Evolutionary conservation across 495 filamentous ascomycete genomes (phyloP).

Genomic region (Penicillium maclennaniae): DNA sequence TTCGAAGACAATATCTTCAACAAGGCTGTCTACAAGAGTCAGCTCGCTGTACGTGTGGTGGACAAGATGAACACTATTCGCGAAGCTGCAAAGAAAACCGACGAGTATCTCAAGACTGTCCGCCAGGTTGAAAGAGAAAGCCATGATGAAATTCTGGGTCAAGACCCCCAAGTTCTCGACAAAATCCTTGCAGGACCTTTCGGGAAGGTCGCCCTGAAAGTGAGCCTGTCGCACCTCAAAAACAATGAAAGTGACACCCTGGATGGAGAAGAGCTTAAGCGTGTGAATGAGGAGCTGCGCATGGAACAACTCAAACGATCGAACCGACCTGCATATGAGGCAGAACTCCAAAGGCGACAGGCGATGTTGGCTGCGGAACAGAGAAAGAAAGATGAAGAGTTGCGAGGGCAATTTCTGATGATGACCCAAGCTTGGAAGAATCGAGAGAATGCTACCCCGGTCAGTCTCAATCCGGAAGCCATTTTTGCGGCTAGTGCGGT

Average conservation of each 20-base stretch:
- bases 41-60: conserved; percentile 73
- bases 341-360: neutral
- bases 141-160: conserved; percentile 49
- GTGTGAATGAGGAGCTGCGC: conserved; percentile 39
- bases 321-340: conserved; percentile 36
- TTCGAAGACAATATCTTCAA: conserved; percentile 72
- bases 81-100: conserved; percentile 43
- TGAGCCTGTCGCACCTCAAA: conserved; percentile 56
- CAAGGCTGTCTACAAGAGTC: conserved; percentile 71
- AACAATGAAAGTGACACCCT: conserved; percentile 53
- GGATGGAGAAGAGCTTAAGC: conserved; percentile 51
- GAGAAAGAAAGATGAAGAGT: neutral
- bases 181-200: conserved; percentile 48
- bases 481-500: neutral
- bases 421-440: too few relatives aligned
- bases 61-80: conserved; percentile 74
- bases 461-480: neutral
- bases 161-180: conserved; percentile 68
- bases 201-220: conserved; percentile 43
- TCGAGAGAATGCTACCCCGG: neutral
- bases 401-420: too few relatives aligned
- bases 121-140: conserved; percentile 49
- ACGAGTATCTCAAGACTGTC: conserved; percentile 56
- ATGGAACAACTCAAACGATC: conserved; percentile 45
- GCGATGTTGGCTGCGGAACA: neutral